Percentiles rank a stretch among this genome's conserved stretches.
These are phyloP conservation scores for Stemphylium lycopersici DNA, from an alignment of 2,329 filamentous ascomycete species.

Conservation along the genomic window DNA sequence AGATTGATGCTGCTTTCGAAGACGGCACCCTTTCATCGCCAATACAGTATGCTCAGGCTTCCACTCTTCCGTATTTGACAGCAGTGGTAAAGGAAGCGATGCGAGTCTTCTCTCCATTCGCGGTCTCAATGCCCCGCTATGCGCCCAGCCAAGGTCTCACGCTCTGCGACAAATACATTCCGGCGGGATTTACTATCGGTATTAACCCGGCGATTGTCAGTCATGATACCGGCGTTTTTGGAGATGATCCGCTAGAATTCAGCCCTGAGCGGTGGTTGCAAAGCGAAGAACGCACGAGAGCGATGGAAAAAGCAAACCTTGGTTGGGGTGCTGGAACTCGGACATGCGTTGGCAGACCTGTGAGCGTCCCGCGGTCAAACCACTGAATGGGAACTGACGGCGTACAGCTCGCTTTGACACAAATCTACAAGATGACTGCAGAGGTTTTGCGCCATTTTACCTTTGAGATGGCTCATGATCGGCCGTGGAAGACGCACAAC, in stretches of 20 bases:
- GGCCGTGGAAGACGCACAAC: conserved; percentile 23
- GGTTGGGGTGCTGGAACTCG: conserved; percentile 70
- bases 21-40: conserved; percentile 17
- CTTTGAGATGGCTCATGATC: conserved; percentile 28
- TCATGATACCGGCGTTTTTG: conserved; percentile 3
- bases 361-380: conserved; percentile 34
- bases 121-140: conserved; percentile 72
- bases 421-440: conserved; percentile 31
- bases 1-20: conserved; percentile 26
- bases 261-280: conserved; percentile 7
- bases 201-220: conserved; percentile 68
- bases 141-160: conserved; percentile 68
- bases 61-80: conserved; percentile 74
- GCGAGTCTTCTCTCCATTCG: conserved; percentile 73
- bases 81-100: conserved; percentile 79
- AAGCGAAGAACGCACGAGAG: conserved; percentile 6
- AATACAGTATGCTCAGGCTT: conserved; percentile 53
- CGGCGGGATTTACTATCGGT: conserved; percentile 73
- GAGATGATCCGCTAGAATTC: conserved; percentile 2
- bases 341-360: conserved; percentile 67
- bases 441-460: conserved; percentile 25
- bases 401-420: conserved; percentile 14
- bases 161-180: conserved; percentile 66
- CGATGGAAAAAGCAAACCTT: conserved; percentile 5
- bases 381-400: not conserved